Evolutionary conservation across 2,329 filamentous ascomycete genomes (phyloP).

Genomic region (Ceratocystis diversiconidia): DNA sequence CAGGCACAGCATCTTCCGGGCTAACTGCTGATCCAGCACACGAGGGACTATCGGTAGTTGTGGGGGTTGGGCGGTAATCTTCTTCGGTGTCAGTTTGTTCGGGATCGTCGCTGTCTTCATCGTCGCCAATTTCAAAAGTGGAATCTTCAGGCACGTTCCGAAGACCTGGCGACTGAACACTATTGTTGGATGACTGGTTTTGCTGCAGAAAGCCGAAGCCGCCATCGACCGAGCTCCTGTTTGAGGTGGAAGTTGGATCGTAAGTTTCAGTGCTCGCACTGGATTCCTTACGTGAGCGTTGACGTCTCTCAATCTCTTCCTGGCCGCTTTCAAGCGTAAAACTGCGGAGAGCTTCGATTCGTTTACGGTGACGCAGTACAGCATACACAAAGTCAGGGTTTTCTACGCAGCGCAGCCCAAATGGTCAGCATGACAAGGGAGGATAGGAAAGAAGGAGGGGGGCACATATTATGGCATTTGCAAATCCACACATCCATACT

Average conservation of each 20-base stretch:
- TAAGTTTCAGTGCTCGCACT: constrained; percentile 35
- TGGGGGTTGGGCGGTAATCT: constrained; percentile 39
- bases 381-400: constrained; percentile 73
- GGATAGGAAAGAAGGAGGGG: background rate
- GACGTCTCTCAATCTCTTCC: constrained; percentile 74
- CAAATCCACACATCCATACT: constrained; percentile 24
- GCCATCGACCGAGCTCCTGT: constrained; percentile 52
- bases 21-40: constrained; percentile 54
- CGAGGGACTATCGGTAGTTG: constrained; percentile 43
- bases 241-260: constrained; percentile 30
- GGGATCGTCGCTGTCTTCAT: constrained; percentile 52
- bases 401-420: constrained; percentile 31
- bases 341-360: constrained; percentile 68
- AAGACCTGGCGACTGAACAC: constrained; percentile 37
- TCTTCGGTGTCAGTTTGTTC: constrained; percentile 33
- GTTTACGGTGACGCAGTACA: constrained; percentile 63
- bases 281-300: constrained; percentile 53
- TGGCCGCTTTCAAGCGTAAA: constrained; percentile 89
- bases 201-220: constrained; percentile 45
- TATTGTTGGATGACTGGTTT: constrained; percentile 29
- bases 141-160: constrained; percentile 58
- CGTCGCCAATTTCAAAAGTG: constrained; percentile 79
- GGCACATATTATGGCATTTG: background rate
- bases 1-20: constrained; percentile 64
- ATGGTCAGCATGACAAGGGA: constrained; percentile 4